These are phyloP conservation scores for Dalbergia cultrata DNA, from an alignment of 306 rosid species.

Conservation along the genomic window DNA sequence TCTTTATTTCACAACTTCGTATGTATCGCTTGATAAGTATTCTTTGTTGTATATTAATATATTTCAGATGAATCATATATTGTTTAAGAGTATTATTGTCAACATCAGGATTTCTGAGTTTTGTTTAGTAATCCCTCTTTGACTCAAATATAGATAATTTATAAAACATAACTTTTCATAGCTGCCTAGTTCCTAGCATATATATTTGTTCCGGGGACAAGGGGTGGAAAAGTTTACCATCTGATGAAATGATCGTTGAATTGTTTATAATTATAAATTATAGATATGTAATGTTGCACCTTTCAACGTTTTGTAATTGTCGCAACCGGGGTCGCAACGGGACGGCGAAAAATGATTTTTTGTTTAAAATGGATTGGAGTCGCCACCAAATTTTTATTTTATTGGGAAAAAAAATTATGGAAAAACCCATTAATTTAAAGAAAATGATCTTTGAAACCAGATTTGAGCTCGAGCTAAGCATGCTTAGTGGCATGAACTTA, in stretches of 20 bases:
- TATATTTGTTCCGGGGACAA: not conserved
- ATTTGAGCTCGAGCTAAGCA: no score
- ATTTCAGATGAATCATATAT: not conserved
- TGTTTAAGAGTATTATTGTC: not conserved
- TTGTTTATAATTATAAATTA: not conserved
- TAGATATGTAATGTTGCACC: no score
- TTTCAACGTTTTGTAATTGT: no score
- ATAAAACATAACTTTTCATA: not conserved
- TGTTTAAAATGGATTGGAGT: no score
- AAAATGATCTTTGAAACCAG: no score
- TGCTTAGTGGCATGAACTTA: no score
- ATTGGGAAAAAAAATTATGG: no score
- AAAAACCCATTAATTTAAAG: no score
- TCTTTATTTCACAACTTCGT: no score
- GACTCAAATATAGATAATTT: not conserved
- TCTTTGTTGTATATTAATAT: not conserved
- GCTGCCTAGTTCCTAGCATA: not conserved
- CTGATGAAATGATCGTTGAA: not conserved
- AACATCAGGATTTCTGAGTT: not conserved
- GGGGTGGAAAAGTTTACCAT: not conserved
- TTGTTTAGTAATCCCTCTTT: not conserved
- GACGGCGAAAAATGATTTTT: no score
- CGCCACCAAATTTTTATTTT: no score
- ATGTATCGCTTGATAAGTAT: not conserved
- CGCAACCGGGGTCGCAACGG: rapidly evolving